Percentiles rank a stretch among this genome's conserved stretches.
Conservation (phyloP, 1,139 yeast genomes). For the Pneumocystis oryctolagi region DNA sequence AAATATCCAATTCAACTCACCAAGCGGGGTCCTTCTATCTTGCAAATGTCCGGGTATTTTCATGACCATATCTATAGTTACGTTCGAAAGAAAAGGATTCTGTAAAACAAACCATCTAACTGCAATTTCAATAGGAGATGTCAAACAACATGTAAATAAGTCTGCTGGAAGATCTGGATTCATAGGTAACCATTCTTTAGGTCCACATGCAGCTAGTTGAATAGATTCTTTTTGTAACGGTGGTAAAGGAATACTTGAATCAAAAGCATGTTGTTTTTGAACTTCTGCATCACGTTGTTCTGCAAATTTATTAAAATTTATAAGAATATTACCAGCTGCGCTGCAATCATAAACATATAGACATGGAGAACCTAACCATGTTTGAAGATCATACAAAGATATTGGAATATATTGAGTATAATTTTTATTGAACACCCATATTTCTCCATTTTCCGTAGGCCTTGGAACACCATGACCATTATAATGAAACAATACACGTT, state of each 20-base stretch:
- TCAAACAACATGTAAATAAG: conserved; percentile 81
- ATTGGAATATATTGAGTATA: conserved; percentile 96
- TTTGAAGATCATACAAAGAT: conserved; percentile 77
- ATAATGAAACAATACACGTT: conserved; percentile 75
- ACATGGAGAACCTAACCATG: conserved; percentile 97
- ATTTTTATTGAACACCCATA: conserved; percentile 95
- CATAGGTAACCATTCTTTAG: conserved; percentile 79
- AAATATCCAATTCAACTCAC: conserved; percentile 93
- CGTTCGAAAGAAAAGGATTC: conserved; percentile 32
- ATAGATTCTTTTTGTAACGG: conserved; percentile 71
- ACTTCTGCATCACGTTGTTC: conserved; percentile 85
- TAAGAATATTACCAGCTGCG: conserved; percentile 86
- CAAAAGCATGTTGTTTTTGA: conserved; percentile 38
- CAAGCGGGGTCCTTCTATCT: conserved; percentile 87
- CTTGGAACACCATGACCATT: conserved; percentile 99
- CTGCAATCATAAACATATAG: conserved; percentile 89
- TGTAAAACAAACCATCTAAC: conserved; percentile 85
- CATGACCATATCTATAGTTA: conserved; percentile 26
- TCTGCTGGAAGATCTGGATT: conserved; percentile 94
- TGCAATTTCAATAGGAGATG: conserved; percentile 91
- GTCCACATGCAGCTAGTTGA: conserved; percentile 83
- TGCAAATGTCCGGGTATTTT: conserved; percentile 79
- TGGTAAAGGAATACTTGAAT: conserved; percentile 44
- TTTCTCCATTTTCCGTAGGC: conserved; percentile 94
- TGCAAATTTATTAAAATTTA: conserved; percentile 77